These are phyloP conservation scores for Crithidia thermophila DNA, from an alignment of 208 protist species.

Conservation along the genomic window DNA sequence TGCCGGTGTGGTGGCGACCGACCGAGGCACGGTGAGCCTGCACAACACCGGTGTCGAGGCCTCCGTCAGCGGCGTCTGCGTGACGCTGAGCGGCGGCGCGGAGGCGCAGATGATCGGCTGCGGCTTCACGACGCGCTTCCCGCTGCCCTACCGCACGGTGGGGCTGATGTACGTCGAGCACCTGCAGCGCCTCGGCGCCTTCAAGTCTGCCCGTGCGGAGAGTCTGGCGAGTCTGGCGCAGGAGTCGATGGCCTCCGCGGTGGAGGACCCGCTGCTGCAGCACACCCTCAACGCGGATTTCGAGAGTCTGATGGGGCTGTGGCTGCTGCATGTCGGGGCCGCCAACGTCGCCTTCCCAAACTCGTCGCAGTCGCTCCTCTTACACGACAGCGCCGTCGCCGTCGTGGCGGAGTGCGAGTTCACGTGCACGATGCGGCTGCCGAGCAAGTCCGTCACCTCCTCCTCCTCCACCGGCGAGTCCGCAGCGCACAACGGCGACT, in stretches of 20 bases:
- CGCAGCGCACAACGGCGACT: not conserved
- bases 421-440: slow-evolving; percentile 19
- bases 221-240: not conserved
- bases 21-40: slow-evolving; percentile 24
- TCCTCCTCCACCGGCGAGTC: not conserved
- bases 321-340: slow-evolving; percentile 14
- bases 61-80: slow-evolving; percentile 34
- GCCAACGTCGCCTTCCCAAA: slow-evolving; percentile 10
- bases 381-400: slow-evolving; percentile 20
- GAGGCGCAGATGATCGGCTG: slow-evolving; percentile 16
- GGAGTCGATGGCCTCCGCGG: slow-evolving; percentile 1
- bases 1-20: slow-evolving; percentile 27
- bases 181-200: slow-evolving; percentile 1
- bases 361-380: slow-evolving; percentile 36
- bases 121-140: slow-evolving; percentile 28
- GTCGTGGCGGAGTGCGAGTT: slow-evolving; percentile 28
- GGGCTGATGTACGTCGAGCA: slow-evolving; percentile 15
- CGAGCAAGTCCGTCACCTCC: not conserved
- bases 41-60: slow-evolving; percentile 34
- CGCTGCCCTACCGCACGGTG: slow-evolving; percentile 2
- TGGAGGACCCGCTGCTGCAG: slow-evolving; percentile 6
- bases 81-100: slow-evolving; percentile 26
- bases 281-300: slow-evolving; percentile 14
- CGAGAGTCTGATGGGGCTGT: slow-evolving; percentile 22
- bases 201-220: not conserved